phyloP scores from a whole-genome alignment of 768 basidiomycete species.

The Amanita rubescens region DNA sequence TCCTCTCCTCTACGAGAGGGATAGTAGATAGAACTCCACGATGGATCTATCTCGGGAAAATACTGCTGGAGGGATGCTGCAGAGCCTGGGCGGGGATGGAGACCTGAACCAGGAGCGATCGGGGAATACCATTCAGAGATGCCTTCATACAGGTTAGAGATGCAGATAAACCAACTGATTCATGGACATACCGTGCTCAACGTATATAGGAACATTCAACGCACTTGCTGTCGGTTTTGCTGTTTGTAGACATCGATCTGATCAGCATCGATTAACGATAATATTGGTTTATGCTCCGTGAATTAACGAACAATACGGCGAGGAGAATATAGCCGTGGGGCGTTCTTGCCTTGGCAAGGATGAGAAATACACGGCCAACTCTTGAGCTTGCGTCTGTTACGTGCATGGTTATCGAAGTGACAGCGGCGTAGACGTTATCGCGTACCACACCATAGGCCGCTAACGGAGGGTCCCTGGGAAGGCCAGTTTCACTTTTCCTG shows the following conservation, averaged over 20 bases:
- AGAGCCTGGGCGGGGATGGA: constrained; percentile 66
- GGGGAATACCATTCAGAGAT: constrained; percentile 78
- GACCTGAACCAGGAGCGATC: constrained; percentile 53
- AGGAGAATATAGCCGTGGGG: constrained; percentile 78
- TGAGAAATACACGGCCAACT: constrained; percentile 58
- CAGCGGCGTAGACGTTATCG: background rate
- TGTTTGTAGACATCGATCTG: constrained; percentile 88
- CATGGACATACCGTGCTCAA: constrained; percentile 63
- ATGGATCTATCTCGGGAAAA: constrained; percentile 57
- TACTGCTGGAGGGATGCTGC: constrained; percentile 45
- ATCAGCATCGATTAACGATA: background rate
- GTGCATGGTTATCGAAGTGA: background rate
- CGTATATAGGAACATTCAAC: constrained; percentile 60
- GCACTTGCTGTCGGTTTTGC: constrained; percentile 54
- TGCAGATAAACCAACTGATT: background rate
- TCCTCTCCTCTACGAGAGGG: constrained; percentile 71
- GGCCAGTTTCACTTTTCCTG: constrained; percentile 61
- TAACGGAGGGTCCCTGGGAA: constrained; percentile 66
- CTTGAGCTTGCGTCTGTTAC: constrained; percentile 59
- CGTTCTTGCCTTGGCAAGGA: constrained; percentile 57
- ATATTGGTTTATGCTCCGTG: background rate
- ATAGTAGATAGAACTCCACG: constrained; percentile 59
- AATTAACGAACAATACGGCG: constrained; percentile 62
- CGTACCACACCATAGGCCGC: constrained; percentile 63
- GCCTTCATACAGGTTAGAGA: constrained; percentile 28